Percentiles rank a stretch among this genome's conserved stretches.
phyloP scores from a whole-genome alignment of 2,329 filamentous ascomycete species.

The Fusarium decemcellulare region DNA sequence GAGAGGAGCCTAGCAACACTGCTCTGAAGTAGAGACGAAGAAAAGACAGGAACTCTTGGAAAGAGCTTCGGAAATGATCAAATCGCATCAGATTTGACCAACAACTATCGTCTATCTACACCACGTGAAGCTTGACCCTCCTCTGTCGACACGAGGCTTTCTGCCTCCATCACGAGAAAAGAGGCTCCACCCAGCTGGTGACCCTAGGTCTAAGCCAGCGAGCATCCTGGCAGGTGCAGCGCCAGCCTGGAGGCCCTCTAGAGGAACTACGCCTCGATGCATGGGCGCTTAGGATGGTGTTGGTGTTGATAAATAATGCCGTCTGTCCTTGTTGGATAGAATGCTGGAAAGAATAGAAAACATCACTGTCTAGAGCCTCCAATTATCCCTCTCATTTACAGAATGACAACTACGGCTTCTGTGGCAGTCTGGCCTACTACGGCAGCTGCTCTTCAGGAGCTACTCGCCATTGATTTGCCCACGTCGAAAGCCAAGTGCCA shows the following conservation, averaged over 20 bases:
- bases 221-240: slow-evolving; percentile 3
- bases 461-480: slow-evolving; percentile 22
- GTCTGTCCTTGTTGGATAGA: background rate
- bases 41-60: no score
- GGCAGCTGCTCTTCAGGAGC: slow-evolving; percentile 8
- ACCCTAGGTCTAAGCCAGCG: background rate
- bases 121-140: background rate
- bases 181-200: slow-evolving; percentile 27
- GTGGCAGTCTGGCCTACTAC: slow-evolving; percentile 25
- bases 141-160: background rate
- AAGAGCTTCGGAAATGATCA: no score
- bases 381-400: background rate
- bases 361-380: background rate
- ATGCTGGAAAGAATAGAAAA: slow-evolving; percentile 37
- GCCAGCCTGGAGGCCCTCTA: slow-evolving; percentile 22
- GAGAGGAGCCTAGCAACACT: background rate
- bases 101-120: background rate
- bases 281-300: slow-evolving; percentile 24
- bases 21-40: no score
- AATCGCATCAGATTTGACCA: no score
- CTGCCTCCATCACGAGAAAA: slow-evolving; percentile 7
- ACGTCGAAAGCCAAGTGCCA: slow-evolving; percentile 22
- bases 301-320: slow-evolving; percentile 35
- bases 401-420: slow-evolving; percentile 17
- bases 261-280: slow-evolving; percentile 8